Conservation (phyloP, 129 eudicot species). For the Gnaphalium uliginosum region DNA sequence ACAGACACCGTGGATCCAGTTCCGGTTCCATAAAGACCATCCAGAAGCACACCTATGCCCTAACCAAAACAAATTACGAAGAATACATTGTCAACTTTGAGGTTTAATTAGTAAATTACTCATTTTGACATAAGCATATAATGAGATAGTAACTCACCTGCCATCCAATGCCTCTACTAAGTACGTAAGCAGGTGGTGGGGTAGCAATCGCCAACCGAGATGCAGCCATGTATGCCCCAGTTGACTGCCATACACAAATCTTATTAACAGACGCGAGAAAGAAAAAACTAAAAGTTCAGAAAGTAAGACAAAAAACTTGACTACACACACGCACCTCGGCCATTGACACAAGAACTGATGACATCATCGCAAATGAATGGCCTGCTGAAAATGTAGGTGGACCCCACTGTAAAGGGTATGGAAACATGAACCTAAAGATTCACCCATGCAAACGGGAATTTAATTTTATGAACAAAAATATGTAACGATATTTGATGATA, state of each 20-base stretch:
- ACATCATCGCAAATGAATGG: constrained; percentile 93
- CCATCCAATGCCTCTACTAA: constrained; percentile 99
- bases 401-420: constrained; percentile 99
- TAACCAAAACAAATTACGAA: constrained; percentile 28
- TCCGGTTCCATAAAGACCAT: constrained; percentile 92
- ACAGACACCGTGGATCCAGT: constrained; percentile 95
- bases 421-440: constrained; percentile 78
- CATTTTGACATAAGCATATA: constrained; percentile 7
- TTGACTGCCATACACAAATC: constrained; percentile 55
- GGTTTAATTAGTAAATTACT: not conserved
- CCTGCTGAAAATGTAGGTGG: constrained; percentile 97
- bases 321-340: constrained; percentile 55
- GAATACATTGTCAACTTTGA: not conserved
- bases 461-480: constrained; percentile 9
- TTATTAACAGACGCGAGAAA: not conserved
- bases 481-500: not conserved
- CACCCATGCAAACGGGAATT: constrained; percentile 8
- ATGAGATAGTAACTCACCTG: constrained; percentile 55
- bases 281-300: not conserved
- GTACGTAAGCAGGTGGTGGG: constrained; percentile 98
- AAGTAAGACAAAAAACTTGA: not conserved
- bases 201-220: constrained; percentile 98
- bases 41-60: constrained; percentile 93
- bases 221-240: constrained; percentile 96
- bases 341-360: constrained; percentile 96